phyloP scores from a whole-genome alignment of 2,329 filamentous ascomycete genomes.

The Alternaria panax region DNA sequence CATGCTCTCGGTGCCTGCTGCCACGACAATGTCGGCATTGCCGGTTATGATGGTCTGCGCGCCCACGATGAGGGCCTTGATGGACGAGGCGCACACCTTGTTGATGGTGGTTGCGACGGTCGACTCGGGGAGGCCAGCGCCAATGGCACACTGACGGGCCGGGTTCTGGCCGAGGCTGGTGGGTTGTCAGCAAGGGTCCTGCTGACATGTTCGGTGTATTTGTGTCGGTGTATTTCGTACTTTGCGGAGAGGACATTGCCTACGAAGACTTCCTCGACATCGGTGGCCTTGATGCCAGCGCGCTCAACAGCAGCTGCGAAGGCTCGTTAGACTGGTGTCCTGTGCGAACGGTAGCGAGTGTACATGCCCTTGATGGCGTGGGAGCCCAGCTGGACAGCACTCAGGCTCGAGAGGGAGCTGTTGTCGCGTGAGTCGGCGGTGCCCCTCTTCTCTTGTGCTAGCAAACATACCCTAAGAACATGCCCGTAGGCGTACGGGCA shows the following conservation, averaged over 20 bases:
- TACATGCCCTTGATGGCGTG: conserved; percentile 87
- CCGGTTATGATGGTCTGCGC: conserved; percentile 98
- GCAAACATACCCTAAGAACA: conserved; percentile 82
- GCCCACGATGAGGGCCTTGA: conserved; percentile 94
- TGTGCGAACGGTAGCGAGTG: background rate
- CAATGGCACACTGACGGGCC: conserved; percentile 90
- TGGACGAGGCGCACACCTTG: conserved; percentile 96
- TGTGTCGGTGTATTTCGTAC: conserved; percentile 59
- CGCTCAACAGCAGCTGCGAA: conserved; percentile 76
- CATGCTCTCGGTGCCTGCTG: conserved; percentile 97
- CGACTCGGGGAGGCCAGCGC: conserved; percentile 80
- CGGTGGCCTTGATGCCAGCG: conserved; percentile 83
- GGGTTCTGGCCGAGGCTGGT: conserved; percentile 93
- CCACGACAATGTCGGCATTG: conserved; percentile 90
- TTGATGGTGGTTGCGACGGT: conserved; percentile 93
- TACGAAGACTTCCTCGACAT: conserved; percentile 96
- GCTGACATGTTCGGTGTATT: background rate
- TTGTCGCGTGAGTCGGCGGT: conserved; percentile 34
- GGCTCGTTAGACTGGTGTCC: conserved; percentile 25
- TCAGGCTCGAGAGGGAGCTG: conserved; percentile 88
- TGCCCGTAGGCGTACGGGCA: conserved; percentile 88
- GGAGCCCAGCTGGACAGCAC: conserved; percentile 84
- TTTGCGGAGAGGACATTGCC: conserved; percentile 97
- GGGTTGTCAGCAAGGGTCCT: conserved; percentile 18
- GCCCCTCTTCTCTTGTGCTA: conserved; percentile 26